Conservation (phyloP, 2,329 filamentous ascomycete species). For the Elsinoe arachidis region DNA sequence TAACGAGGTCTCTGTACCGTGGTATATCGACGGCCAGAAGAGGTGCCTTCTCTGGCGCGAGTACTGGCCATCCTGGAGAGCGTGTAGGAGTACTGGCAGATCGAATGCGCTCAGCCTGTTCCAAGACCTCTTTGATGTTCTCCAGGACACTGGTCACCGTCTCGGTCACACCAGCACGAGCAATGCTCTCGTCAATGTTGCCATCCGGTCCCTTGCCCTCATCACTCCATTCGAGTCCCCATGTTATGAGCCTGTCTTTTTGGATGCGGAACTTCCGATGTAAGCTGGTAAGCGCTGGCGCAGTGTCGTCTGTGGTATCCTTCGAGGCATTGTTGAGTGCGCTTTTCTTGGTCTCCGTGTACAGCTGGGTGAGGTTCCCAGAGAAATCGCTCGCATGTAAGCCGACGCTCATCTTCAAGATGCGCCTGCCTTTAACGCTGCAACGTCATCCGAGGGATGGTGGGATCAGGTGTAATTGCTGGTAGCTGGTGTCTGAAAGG, state of each 20-base stretch:
- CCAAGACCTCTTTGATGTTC: constrained; percentile 64
- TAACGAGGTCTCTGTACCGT: constrained; percentile 66
- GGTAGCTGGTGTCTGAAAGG: not conserved
- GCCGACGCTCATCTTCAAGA: constrained; percentile 10
- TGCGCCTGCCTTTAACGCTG: not conserved
- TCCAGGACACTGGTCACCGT: constrained; percentile 66
- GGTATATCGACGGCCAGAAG: constrained; percentile 44
- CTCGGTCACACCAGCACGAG: constrained; percentile 61
- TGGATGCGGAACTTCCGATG: constrained; percentile 73
- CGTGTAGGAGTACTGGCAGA: constrained; percentile 29
- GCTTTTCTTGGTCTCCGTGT: constrained; percentile 72
- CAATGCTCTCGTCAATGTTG: constrained; percentile 64
- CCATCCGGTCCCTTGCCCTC: constrained; percentile 49
- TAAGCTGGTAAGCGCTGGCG: constrained; percentile 59
- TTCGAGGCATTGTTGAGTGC: constrained; percentile 51
- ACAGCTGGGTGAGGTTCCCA: constrained; percentile 54
- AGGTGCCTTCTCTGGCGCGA: constrained; percentile 37
- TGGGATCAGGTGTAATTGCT: not conserved
- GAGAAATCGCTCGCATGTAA: constrained; percentile 10
- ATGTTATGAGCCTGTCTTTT: constrained; percentile 67
- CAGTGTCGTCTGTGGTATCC: constrained; percentile 45
- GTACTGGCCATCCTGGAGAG: constrained; percentile 21
- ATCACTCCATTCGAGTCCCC: constrained; percentile 73
- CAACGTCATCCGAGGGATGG: not conserved
- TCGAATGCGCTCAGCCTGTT: constrained; percentile 67